Evolutionary conservation across 2,329 filamentous ascomycete genomes (phyloP).

Genomic region (Fusarium irregulare): DNA sequence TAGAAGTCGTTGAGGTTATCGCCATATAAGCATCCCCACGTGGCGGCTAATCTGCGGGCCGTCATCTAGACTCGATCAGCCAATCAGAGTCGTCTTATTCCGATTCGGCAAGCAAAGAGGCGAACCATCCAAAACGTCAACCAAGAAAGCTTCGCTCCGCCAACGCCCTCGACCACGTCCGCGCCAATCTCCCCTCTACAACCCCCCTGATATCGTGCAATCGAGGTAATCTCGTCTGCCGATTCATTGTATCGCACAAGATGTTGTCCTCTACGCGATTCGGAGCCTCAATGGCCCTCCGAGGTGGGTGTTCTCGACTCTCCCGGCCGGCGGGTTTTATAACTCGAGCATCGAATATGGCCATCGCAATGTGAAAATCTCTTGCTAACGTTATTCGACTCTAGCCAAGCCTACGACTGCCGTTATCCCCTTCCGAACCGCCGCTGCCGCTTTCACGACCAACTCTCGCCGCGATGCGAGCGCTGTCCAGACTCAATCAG

Average conservation of each 20-base stretch:
- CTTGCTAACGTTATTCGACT: conserved; percentile 17
- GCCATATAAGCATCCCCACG: conserved; percentile 8
- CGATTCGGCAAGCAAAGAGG: conserved; percentile 43
- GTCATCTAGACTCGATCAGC: background rate
- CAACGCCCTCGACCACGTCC: conserved; percentile 27
- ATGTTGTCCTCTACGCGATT: conserved; percentile 64
- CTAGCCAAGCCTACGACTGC: conserved; percentile 74
- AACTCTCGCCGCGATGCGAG: conserved; percentile 73
- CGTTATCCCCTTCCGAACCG: conserved; percentile 72
- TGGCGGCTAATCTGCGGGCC: conserved; percentile 49
- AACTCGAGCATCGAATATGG: conserved; percentile 19
- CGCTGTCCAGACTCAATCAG: conserved; percentile 64
- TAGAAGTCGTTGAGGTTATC: conserved; percentile 19
- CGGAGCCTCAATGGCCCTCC: conserved; percentile 63
- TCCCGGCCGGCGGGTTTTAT: conserved; percentile 40
- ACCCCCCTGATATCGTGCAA: conserved; percentile 27
- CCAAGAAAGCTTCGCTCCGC: conserved; percentile 40
- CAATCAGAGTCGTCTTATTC: conserved; percentile 50
- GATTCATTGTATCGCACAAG: conserved; percentile 38
- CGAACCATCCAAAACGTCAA: conserved; percentile 49
- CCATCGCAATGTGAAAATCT: conserved; percentile 10
- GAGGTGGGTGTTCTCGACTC: conserved; percentile 55
- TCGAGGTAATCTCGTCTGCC: conserved; percentile 36
- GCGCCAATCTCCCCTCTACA: conserved; percentile 31
- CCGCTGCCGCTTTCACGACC: conserved; percentile 72